Base-by-base conservation (phyloP, 2,329 filamentous ascomycete genomes). In the Didymella exigua region DNA sequence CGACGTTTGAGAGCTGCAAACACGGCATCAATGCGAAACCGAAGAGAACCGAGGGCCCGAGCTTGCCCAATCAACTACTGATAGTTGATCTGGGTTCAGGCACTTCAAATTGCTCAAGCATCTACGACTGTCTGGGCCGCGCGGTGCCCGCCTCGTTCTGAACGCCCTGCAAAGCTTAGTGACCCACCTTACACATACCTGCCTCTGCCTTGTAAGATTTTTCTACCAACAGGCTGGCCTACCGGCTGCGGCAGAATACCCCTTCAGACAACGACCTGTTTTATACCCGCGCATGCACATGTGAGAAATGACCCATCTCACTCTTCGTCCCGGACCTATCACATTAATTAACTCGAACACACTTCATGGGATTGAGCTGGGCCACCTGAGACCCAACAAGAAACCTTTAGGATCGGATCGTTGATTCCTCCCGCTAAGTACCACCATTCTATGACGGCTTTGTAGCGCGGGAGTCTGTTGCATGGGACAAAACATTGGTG, bases 201-300 rank as follows among this genome's bases (percentile, higher is more conserved):
- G 37, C 37, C n/a, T 18, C 34, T 38, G 16, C 7, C 24, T 26
- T 30, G 19, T 36, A 40, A 11, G 24, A 29, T 26, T 11, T 26
- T 46, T 14, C 19, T 44, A 13, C 46, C 46, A 54, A 45, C 45
- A 18, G 45, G 33, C 33, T 29, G 30, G 34, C 23, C 30, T 41
- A 21, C 34, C 29, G 44, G 14, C 26, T 38, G 19, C 16, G 23
- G 26, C 18, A 43, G 6, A 31, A 24, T 23, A n/a, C 29, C 16
- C 13, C 14, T 43, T 34, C 29, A 42, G 10, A 23, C 24, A 18
- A 18, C 29, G 11, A 29, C 23, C 18, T 40, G 30, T 23, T 26
- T 36, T 16, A 23, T 13, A 29, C 23, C 24, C 24, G 36, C 30
- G 6, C 24, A 30, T 27, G 16, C 29, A 23, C 33, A 18, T 29